Base-by-base conservation (phyloP, 2,329 filamentous ascomycete species). In the Neocatenulostroma microsporum region DNA sequence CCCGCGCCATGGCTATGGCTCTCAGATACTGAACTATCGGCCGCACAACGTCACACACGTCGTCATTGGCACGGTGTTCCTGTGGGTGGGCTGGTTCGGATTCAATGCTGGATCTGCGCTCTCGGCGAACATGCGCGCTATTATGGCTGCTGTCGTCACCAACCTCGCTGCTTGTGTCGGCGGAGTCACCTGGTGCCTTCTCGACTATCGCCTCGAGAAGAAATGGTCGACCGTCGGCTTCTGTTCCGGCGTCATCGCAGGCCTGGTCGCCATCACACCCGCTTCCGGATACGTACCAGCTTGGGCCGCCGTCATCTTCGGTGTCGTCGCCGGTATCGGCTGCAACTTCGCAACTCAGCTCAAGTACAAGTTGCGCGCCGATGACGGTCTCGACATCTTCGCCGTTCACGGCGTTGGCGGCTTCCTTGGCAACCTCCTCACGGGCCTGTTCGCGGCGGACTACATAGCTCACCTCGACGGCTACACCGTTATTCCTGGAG, bases 181-280 rank as follows among this genome's bases (percentile, higher is more conserved):
- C 39, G 86, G 86, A 31, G 79, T 94, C 34, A 91, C 84, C 23
- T 94, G 85, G 87, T 91, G 84, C 59, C 67, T 93, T 15, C 71
- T 94, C 40, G 87, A 94, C 59, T 94, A 93, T 63, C 76, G 86
- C 39, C 73, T 94, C 32, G 86, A 94, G 66, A 75, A 78, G 54
- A 94, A 94, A 67, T 94, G 84, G 82, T 93, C 85, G 0, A 89
- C 85, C 2, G 86, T 94, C 18, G 87, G 87, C 2, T 94, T 94
- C 71, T 94, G 87, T 66, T 91, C 84, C 0, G 87, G 87, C 45
- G 82, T 93, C 17, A 82, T 94, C 51, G 82, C 86, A 21, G 87
- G 87, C 14, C 72, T 94, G 14, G 86, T 94, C 5, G 80, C 81
- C 40, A 93, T 94, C 47, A 94, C 87, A 7, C 87, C 87, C 5